Percentiles rank a stretch among this genome's conserved stretches.
phyloP scores from a whole-genome alignment of 257 asterid genomes.

The Solanum clarkiae region DNA sequence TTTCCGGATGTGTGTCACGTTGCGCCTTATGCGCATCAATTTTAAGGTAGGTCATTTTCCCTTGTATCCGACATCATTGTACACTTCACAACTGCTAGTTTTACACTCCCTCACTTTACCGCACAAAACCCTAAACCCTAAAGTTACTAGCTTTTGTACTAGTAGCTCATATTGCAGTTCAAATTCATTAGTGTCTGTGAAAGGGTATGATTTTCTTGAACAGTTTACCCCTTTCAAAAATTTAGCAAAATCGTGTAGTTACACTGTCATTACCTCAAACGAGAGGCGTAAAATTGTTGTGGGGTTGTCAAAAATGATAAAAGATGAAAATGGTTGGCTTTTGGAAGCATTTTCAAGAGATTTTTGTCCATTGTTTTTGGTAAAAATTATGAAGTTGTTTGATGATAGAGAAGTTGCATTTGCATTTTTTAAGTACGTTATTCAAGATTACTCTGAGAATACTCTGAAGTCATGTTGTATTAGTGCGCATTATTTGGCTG shows the following conservation, averaged over 20 bases:
- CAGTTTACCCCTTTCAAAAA: constrained; percentile 49
- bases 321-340: constrained; percentile 20
- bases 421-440: constrained; percentile 62
- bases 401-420: constrained; percentile 34
- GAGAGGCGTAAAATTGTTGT: constrained; percentile 60
- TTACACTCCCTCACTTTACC: constrained; percentile 4
- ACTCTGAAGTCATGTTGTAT: constrained; percentile 38
- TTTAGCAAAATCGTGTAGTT: constrained; percentile 2
- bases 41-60: constrained; percentile 30
- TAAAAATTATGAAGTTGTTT: constrained; percentile 45
- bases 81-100: constrained; percentile 15
- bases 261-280: constrained; percentile 35
- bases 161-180: constrained; percentile 18
- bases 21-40: constrained; percentile 27
- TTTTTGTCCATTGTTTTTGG: constrained; percentile 48
- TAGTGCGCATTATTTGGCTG: constrained; percentile 41
- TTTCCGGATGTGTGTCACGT: constrained; percentile 47
- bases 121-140: constrained; percentile 1
- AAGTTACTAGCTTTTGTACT: background rate
- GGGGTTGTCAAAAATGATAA: constrained; percentile 53
- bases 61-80: background rate
- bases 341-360: constrained; percentile 30
- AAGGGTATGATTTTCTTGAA: constrained; percentile 39
- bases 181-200: background rate
- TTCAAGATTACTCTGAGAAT: constrained; percentile 35